Evolutionary conservation across 345 rosid genomes (phyloP), one percentile per base, ranked within the genome.

Genomic region (Citrus trifoliata): DNA sequence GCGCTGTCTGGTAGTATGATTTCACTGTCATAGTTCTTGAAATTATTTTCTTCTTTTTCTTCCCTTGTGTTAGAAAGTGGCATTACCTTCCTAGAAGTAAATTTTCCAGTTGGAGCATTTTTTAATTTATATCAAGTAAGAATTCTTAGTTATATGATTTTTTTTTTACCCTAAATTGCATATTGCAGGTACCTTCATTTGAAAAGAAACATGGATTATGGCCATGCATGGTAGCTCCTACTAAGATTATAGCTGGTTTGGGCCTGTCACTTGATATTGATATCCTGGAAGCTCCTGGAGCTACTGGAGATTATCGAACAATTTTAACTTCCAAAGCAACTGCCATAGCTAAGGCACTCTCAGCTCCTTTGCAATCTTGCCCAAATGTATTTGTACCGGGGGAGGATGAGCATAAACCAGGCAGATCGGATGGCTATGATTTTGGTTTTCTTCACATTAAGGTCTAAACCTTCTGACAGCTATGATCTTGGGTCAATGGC

Each of bases 171-270:
- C 46, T 10, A 59, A 14, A 24, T 79, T 40, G 27, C 61, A 21
- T 10, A 33, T 73, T 83, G 21, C 80, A 95, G 98, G 97, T 91
- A 79, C 95, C 95, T 56, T 84, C 88, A 69, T 95, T 95, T 76
- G 88, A 82, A 73, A 79, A 87, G 81, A 92, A 90, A 82, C 99
- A 94, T 21, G 93, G 98, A 9, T 82, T 96, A 80, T 84, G 90
- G 92, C 93, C 99, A 4, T 96, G 99, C 88, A 93, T 95, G 99
- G 98, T 95, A 76, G 97, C 98, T 80, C 99, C 99, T 48, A 96
- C 99, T 42, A 96, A 96, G 83, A 96, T 96, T 67, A 94, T 96
- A 58, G 98, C 98, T 35, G 98, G 99, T 75, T 88, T 94, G 69
- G 98, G 99, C 76, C 79, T 96, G 73, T 96, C 98, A 6, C 94